Evolutionary conservation across 352 stramenopile genomes (phyloP), one percentile per base, ranked within the genome.

Genomic region (Pythium periplocum): DNA sequence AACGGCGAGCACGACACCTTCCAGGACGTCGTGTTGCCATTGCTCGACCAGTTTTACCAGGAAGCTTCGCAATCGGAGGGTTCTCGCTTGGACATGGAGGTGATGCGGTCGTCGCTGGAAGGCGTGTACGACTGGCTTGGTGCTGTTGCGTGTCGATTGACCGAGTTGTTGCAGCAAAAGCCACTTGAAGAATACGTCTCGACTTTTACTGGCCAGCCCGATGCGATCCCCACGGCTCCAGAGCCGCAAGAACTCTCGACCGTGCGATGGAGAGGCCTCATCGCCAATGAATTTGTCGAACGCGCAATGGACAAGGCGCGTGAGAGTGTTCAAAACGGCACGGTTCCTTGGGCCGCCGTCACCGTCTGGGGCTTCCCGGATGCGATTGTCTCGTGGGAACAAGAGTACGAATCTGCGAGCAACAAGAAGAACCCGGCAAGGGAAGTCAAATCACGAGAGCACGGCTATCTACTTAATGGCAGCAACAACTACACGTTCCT

Each of bases 291-390:
- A 38, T 88, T 94, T 58, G 75, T 73, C 40, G 54, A 68, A 31
- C 62, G 58, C 35, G 59, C 87, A 43, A 31, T 92, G 4, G 74
- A 87, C 30, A 84, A 75, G 43, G 60, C 73, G 37, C 66, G 69
- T 42, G 66, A 62, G 9, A 53, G 65, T 33, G 78, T 94, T 3
- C 71, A 78, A 48, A 70, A 41, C 30, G 64, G 68, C 1, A 53
- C 61, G 9, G 31, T 90, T n/a, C 75, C 78, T 34, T 94, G 80
- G 79, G 81, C 68, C n/a, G 74, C 78, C 1, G 55, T 91, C 33
- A 76, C 69, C 7, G 79, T 89, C n/a, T 94, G 83, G 83, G 83
- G 83, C 10, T 87, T 93, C 33, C 71, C 76, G 0, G 83, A 93
- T 40, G 62, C 65, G 33, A 69, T 91, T 41, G 80, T 82, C 45